Conservation (phyloP, 257 asterid genomes). For the Knoxia roxburghii region DNA sequence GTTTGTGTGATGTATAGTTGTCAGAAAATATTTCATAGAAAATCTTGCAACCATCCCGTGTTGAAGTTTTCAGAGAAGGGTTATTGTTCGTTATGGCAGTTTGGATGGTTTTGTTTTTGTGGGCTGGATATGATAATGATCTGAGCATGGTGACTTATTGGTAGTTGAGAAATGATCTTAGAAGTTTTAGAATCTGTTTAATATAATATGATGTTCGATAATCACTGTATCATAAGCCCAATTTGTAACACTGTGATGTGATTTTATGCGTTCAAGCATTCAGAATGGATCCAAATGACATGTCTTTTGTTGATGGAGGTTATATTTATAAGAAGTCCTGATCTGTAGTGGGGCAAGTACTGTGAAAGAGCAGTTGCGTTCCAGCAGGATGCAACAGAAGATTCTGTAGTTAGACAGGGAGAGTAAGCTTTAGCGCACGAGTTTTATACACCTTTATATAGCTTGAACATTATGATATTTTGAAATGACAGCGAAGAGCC, state of each 20-base stretch:
- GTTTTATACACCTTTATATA: too few species aligned
- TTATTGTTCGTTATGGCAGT: not conserved
- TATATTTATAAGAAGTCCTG: too few species aligned
- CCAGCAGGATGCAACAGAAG: not conserved
- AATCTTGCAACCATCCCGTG: not conserved
- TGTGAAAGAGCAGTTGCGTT: not conserved
- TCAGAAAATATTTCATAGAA: not conserved
- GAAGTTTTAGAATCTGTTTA: not conserved
- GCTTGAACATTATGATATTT: not conserved
- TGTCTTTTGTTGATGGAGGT: not conserved
- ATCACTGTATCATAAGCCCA: not conserved
- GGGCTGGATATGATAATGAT: not conserved
- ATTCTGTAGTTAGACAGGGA: not conserved
- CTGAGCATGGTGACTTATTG: not conserved
- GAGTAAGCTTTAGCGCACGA: not conserved
- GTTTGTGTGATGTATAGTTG: not conserved
- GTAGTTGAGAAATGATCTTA: not conserved
- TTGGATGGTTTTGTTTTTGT: not conserved
- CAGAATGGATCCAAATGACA: not conserved
- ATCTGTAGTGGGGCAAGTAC: not conserved
- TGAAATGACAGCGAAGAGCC: too few species aligned
- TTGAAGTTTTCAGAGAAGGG: not conserved
- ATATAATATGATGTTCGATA: not conserved
- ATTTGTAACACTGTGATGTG: not conserved
- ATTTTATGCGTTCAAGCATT: not conserved